These are phyloP conservation scores for Saposhnikovia divaricata DNA, from an alignment of 129 eudicot species.

Conservation along the genomic window DNA sequence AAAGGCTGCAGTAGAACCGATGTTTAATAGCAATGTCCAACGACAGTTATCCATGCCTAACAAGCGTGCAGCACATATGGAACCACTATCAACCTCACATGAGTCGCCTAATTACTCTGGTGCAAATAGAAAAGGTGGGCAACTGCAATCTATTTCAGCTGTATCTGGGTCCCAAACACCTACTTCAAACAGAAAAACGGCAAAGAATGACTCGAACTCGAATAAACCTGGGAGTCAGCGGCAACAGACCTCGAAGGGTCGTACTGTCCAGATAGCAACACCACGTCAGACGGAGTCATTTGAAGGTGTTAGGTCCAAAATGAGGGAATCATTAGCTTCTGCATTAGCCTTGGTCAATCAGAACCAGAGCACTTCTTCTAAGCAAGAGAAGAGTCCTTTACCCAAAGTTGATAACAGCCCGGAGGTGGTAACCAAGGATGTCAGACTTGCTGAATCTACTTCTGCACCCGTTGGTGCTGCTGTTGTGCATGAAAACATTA, in stretches of 20 bases:
- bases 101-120: slow-evolving; percentile 19
- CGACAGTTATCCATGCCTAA: slow-evolving; percentile 28
- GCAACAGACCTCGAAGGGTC: slow-evolving; percentile 38
- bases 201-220: slow-evolving; percentile 40
- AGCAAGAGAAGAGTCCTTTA: slow-evolving; percentile 25
- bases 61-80: slow-evolving; percentile 39
- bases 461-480: slow-evolving; percentile 16
- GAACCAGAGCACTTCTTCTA: slow-evolving; percentile 29
- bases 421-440: slow-evolving; percentile 12
- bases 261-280: slow-evolving; percentile 24
- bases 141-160: slow-evolving; percentile 20
- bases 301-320: slow-evolving; percentile 64
- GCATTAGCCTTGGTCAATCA: slow-evolving; percentile 63
- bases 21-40: slow-evolving; percentile 13
- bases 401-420: slow-evolving; percentile 9
- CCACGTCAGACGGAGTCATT: slow-evolving; percentile 31
- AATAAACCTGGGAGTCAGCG: slow-evolving; percentile 36
- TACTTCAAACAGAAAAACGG: slow-evolving; percentile 29
- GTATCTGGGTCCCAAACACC: slow-evolving; percentile 16
- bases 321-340: slow-evolving; percentile 75
- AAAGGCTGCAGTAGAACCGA: slow-evolving; percentile 42
- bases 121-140: slow-evolving; percentile 26
- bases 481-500: slow-evolving; percentile 2
- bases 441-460: slow-evolving; percentile 21
- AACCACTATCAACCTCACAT: slow-evolving; percentile 15